Evolutionary conservation across 768 basidiomycete genomes (phyloP), one percentile per base, ranked within the genome.

Genomic region (Tubosaeta sp.): DNA sequence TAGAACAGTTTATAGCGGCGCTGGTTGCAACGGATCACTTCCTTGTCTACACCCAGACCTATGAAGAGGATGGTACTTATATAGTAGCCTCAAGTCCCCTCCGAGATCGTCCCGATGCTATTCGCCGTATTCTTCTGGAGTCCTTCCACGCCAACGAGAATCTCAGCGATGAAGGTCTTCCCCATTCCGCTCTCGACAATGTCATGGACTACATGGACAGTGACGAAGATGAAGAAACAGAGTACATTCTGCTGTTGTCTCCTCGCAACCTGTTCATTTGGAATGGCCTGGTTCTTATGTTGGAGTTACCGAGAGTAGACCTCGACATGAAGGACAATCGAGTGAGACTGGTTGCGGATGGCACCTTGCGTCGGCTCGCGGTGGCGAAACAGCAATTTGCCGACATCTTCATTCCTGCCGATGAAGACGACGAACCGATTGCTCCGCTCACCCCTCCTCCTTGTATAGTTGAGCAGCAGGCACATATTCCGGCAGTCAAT

Each of bases 281-380:
- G 95, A 88, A 87, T 50, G 95, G 95, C 8, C 76, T 85, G 32
- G 88, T 97, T 44, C 78, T 94, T 70, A 78, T 92, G 62, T 73
- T 92, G 32, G 79, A 83, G 50, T 72, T 95, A 16, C 83, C 87
- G 13, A 84, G 75, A 60, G 75, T 93, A 57, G 86, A 92, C n/a
- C 72, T 95, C 22, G 88, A 88, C 51, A 73, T 90, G 52, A 86
- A 85, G 61, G 94, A 95, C 56, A 84, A 88, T 58, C 83, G 92
- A n/a, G 82, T 93, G n/a, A 84, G 94, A 22, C 75, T 99, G 26
- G 81, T 98, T 50, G 90, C 95, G 7, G 92, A 97, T 63, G 95
- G 95, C 10, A 83, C 94, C 0, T 83, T 85, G 56, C 79, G 81
- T 22, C 83, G 89, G 10, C 76, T 99, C 31, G 75, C 75, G 13